Percentiles rank a stretch among this genome's conserved stretches.
phyloP scores from a whole-genome alignment of 108 stramenopile species.

The Cyclotella atomus region DNA sequence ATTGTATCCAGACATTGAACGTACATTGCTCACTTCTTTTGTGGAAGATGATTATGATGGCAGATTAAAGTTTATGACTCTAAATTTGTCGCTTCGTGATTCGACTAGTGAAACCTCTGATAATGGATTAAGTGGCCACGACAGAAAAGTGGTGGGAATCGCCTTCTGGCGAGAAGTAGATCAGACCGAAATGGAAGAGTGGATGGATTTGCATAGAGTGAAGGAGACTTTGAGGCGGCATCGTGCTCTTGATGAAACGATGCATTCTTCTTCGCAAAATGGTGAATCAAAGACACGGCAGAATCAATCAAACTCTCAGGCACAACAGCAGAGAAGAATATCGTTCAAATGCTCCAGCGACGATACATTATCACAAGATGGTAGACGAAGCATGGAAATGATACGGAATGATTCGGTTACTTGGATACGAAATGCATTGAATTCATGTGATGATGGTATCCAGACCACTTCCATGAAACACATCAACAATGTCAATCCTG shows the following conservation, averaged over 20 bases:
- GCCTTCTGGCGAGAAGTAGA: conserved; percentile 44
- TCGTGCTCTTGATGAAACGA: not conserved
- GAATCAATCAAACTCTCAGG: not conserved
- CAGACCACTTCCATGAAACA: not conserved
- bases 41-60: conserved; percentile 52
- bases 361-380: conserved; percentile 1
- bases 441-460: not conserved
- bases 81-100: not conserved
- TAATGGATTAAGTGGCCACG: no score
- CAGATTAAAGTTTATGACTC: conserved; percentile 31
- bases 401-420: conserved; percentile 22
- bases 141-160: conserved; percentile 26
- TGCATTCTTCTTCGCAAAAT: no score
- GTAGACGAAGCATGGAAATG: conserved; percentile 11
- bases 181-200: conserved; percentile 37
- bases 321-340: not conserved
- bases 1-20: conserved; percentile 31
- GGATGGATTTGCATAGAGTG: conserved; percentile 39
- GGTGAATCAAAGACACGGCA: not conserved
- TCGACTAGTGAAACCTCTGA: no score
- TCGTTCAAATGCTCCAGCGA: not conserved
- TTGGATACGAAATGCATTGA: conserved; percentile 32
- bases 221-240: conserved; percentile 11
- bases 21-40: conserved; percentile 33
- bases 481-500: not conserved